Evolutionary conservation across 768 basidiomycete species (phyloP).

Genomic region (Trametes maxima): DNA sequence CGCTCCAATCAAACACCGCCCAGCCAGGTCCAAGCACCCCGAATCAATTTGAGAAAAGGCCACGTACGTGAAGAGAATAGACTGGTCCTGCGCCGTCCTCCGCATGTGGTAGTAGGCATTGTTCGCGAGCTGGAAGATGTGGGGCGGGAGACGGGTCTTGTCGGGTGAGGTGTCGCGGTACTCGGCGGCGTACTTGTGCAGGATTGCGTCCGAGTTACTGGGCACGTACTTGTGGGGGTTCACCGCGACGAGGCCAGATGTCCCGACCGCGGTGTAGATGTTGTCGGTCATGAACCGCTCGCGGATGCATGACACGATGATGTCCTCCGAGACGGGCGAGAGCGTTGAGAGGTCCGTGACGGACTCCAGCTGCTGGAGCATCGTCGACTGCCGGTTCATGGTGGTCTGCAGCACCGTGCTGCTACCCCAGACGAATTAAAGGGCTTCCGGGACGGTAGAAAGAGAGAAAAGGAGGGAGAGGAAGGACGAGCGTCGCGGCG

Average conservation of each 20-base stretch:
- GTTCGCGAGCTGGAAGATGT: constrained; percentile 90
- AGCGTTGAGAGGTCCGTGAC: constrained; percentile 70
- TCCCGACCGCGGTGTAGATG: constrained; percentile 76
- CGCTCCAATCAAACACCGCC: neutral
- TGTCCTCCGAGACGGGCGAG: constrained; percentile 74
- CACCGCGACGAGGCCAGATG: constrained; percentile 76
- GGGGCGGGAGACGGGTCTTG: constrained; percentile 69
- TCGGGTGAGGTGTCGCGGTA: constrained; percentile 74
- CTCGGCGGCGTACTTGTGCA: constrained; percentile 86
- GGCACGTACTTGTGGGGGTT: constrained; percentile 93
- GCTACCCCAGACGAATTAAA: constrained; percentile 9
- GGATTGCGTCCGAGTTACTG: constrained; percentile 78
- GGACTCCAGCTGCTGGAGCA: constrained; percentile 74
- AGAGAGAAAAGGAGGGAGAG: constrained; percentile 22
- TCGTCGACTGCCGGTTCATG: constrained; percentile 50
- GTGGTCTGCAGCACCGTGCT: constrained; percentile 23
- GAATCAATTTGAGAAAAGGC: neutral
- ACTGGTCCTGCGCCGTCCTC: constrained; percentile 91
- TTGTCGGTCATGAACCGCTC: constrained; percentile 85
- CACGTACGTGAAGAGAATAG: constrained; percentile 79
- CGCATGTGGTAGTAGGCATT: constrained; percentile 97
- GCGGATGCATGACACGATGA: constrained; percentile 81
- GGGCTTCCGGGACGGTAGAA: constrained; percentile 17
- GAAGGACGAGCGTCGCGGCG: constrained; percentile 16
- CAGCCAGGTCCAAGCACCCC: neutral